phyloP scores from a whole-genome alignment of 1,139 yeast species.

The Candida neerlandica region DNA sequence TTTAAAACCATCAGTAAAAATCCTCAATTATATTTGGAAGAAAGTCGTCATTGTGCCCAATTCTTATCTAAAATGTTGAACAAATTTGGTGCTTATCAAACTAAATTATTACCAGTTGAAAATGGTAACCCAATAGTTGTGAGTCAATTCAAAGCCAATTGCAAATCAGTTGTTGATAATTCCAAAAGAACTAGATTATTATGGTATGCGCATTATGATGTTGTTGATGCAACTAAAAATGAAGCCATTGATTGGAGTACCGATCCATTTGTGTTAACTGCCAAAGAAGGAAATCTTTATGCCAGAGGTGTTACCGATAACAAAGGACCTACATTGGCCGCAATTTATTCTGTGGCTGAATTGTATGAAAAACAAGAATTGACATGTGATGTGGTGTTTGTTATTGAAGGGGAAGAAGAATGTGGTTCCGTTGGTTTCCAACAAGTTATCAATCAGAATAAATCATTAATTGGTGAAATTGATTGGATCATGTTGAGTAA shows the following conservation, averaged over 20 bases:
- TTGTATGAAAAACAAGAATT: conserved; percentile 55
- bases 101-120: conserved; percentile 71
- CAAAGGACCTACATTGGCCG: conserved; percentile 92
- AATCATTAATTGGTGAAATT: conserved; percentile 60
- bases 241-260: conserved; percentile 68
- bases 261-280: conserved; percentile 74
- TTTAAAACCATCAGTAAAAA: conserved; percentile 78
- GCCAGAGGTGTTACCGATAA: conserved; percentile 95
- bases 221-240: conserved; percentile 57
- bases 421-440: conserved; percentile 88
- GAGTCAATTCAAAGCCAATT: conserved; percentile 62
- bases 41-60: conserved; percentile 86
- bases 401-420: conserved; percentile 96
- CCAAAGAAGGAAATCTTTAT: conserved; percentile 81
- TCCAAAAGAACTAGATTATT: conserved; percentile 47
- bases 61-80: conserved; percentile 64
- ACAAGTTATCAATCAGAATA: conserved; percentile 55
- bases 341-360: conserved; percentile 85
- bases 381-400: conserved; percentile 73
- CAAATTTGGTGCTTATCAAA: conserved; percentile 69
- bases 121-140: conserved; percentile 83
- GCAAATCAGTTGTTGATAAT: conserved; percentile 6
- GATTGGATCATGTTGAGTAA: conserved; percentile 92
- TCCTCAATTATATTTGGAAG: conserved; percentile 68
- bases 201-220: conserved; percentile 97